phyloP scores from a whole-genome alignment of 371 early-diverging fungal genomes.

The Mucor circinelloides region DNA sequence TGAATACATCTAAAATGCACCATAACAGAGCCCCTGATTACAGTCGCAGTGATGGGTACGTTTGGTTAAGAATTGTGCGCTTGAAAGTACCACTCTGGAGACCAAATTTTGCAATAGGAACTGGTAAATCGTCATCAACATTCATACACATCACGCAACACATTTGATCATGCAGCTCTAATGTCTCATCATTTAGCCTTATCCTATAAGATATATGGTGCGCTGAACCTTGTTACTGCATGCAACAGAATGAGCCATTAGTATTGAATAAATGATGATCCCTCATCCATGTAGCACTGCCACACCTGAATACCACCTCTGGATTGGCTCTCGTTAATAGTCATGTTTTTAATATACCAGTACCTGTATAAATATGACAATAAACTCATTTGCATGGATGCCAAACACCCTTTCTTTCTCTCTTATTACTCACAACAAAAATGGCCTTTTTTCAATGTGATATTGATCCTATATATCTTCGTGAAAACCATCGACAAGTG shows the following conservation, averaged over 20 bases:
- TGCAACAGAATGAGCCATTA: too few species aligned
- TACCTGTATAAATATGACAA: neutral
- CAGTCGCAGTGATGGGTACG: neutral
- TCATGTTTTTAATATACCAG: neutral
- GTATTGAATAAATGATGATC: neutral
- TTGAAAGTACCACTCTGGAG: neutral
- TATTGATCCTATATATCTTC: constrained; percentile 21
- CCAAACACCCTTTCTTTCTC: neutral
- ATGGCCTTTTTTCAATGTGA: constrained; percentile 28
- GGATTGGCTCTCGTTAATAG: neutral
- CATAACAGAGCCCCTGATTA: neutral
- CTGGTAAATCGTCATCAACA: too few species aligned
- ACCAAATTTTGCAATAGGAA: neutral
- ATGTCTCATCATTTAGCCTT: too few species aligned
- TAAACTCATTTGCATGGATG: neutral
- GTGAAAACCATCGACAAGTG: constrained; percentile 18
- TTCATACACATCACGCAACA: too few species aligned
- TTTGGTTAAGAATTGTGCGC: neutral
- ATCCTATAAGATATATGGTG: too few species aligned
- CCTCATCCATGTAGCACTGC: neutral
- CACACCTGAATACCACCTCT: neutral
- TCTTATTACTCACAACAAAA: neutral
- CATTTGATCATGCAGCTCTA: too few species aligned
- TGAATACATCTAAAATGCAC: neutral
- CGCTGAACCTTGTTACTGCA: too few species aligned